Evolutionary conservation across 352 stramenopile species (phyloP), one percentile per base, ranked within the genome.

Genomic region (Phytophthora brassicae): DNA sequence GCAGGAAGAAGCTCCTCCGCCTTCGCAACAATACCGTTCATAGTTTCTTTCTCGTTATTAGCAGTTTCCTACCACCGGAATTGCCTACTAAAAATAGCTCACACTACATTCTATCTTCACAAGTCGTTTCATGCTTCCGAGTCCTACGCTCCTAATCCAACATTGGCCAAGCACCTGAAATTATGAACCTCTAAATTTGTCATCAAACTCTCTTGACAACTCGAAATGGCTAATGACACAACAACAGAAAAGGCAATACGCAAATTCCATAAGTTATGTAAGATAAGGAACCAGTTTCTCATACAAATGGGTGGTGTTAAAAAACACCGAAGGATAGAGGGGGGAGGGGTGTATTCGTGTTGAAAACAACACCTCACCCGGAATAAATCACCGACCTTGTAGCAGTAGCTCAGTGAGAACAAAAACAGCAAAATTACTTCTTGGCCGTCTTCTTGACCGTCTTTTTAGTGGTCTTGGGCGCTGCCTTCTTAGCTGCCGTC

Each of bases 281-380:
- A 53, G 3, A 22, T 50, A 41, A 43, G 49, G 9, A 35, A 42
- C 68, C 55, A 62, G 77, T 68, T 84, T 79, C 74, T 74, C 7
- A 48, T 52, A 33, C 24, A 60, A 70, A 70, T 66, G 77, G 84
- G 84, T 94, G 84, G 84, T 94, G 82, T 94, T 94, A 77, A 92
- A 74, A 91, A 94, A 94, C 84, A 94, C 84, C 84, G 82, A 94
- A 75, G 56, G 50, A 74, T 70, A 66, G 19, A 44, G 31, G 55
- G 45, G 55, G 45, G 39, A 53, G 47, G 23, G n/a, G 35, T 19
- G 20, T 39, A 26, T n/a, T n/a, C n/a, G 36, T 42, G 35, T n/a
- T 47, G 24, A 22, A 33, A 8, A 24, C 28, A 47, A 26, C 20
- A 44, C 51, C 44, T 16, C 43, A 41, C 42, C 39, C 60, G 43